Evolutionary conservation across 768 basidiomycete genomes (phyloP).

Genomic region (Hortiboletus flavorubellus): DNA sequence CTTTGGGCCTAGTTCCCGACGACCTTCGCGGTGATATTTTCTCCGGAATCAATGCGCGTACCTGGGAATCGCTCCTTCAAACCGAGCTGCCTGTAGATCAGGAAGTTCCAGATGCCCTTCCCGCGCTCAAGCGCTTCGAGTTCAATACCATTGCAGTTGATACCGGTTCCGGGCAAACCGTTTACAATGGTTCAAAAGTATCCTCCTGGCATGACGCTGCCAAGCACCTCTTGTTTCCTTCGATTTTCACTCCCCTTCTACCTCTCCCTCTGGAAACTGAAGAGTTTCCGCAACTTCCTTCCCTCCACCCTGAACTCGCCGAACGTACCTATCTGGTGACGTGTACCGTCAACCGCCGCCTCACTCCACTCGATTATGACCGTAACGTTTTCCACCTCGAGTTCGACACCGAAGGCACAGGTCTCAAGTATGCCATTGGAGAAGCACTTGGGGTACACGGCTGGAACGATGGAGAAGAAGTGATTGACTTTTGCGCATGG

Average conservation of each 20-base stretch:
- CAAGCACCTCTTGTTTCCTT: constrained; percentile 85
- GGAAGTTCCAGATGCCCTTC: constrained; percentile 16
- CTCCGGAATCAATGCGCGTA: constrained; percentile 51
- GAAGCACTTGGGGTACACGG: constrained; percentile 97
- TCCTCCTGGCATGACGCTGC: constrained; percentile 83
- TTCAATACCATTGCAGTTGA: constrained; percentile 76
- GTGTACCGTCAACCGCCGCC: constrained; percentile 88
- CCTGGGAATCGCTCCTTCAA: constrained; percentile 67
- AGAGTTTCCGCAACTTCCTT: constrained; percentile 56
- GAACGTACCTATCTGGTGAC: constrained; percentile 94
- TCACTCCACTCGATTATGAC: constrained; percentile 94
- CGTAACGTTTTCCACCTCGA: constrained; percentile 99
- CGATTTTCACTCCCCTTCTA: constrained; percentile 61
- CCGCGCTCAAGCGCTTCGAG: constrained; percentile 54
- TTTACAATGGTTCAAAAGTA: constrained; percentile 58
- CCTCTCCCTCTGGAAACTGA: constrained; percentile 33
- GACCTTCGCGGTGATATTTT: constrained; percentile 39
- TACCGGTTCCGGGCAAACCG: constrained; percentile 51
- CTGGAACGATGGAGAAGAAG: constrained; percentile 92
- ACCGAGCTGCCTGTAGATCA: constrained; percentile 39
- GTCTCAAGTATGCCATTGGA: constrained; percentile 92
- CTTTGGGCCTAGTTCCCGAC: constrained; percentile 44
- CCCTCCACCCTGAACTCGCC: constrained; percentile 79
- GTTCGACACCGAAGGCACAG: constrained; percentile 88
- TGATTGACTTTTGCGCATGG: constrained; percentile 85